These are phyloP conservation scores for Trichoderma citrinoviride DNA, from an alignment of 2,329 filamentous ascomycete species.

Conservation along the genomic window DNA sequence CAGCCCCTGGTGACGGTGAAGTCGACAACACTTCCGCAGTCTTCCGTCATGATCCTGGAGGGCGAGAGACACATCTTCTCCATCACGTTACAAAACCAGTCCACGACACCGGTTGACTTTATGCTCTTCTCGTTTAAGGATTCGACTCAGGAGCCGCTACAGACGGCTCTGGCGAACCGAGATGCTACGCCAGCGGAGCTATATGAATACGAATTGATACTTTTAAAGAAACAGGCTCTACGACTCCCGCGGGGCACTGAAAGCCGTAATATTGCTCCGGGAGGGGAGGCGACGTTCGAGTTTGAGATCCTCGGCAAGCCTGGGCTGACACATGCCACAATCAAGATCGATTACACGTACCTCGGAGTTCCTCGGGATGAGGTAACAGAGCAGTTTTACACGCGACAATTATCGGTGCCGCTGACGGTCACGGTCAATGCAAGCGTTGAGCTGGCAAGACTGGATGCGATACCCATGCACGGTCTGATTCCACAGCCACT, in stretches of 20 bases:
- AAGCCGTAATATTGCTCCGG: conserved; percentile 62
- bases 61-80: conserved; percentile 78
- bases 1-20: conserved; percentile 77
- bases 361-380: conserved; percentile 69
- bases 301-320: conserved; percentile 86
- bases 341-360: conserved; percentile 84
- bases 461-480: conserved; percentile 74
- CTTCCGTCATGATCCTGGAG: conserved; percentile 87
- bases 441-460: conserved; percentile 75
- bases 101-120: conserved; percentile 74
- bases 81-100: conserved; percentile 77
- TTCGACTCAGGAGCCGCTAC: conserved; percentile 75
- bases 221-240: conserved; percentile 71
- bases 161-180: conserved; percentile 70
- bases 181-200: conserved; percentile 75
- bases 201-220: conserved; percentile 80
- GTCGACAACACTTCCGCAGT: conserved; percentile 75
- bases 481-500: conserved; percentile 60
- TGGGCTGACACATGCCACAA: conserved; percentile 72
- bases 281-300: conserved; percentile 67
- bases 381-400: conserved; percentile 73
- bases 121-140: conserved; percentile 87
- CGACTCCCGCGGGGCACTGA: conserved; percentile 53
- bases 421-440: conserved; percentile 89
- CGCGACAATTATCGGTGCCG: conserved; percentile 75